Evolutionary conservation across 2,329 filamentous ascomycete species (phyloP), one percentile per base, ranked within the genome.

Genomic region (Fusarium solani-melongenae): DNA sequence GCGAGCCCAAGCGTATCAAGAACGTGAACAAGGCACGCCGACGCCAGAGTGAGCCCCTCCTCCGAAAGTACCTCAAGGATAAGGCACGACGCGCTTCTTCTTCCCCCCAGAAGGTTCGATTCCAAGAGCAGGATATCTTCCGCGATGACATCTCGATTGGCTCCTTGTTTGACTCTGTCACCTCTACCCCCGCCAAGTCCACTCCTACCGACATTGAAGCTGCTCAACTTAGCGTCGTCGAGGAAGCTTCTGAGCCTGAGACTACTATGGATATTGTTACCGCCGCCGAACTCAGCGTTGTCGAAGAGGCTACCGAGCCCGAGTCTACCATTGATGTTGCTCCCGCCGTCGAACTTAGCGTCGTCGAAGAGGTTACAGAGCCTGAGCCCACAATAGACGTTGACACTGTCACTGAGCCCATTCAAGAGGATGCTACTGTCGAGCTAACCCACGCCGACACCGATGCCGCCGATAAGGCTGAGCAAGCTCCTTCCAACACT

Each of bases 11-110:
- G 22, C 73, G 77, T n/a, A 76, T 76, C 24, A 68, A 69, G 62
- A 73, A 71, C 29, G 59, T 74, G 24, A 79, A 74, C 38, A 65
- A 73, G 22, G 65, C 67, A 11, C 74, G 74, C 14, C 80, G 81
- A n/a, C 74, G 82, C 36, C 79, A 76, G 34, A 83, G 82, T 51
- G 82, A 83, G 65, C 82, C 82, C 27, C 72, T 82, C 24, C 55
- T 81, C n/a, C 79, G 78, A 36, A 77, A 72, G 58, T 70, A 63
- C 44, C 62, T 76, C 5, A 73, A 76, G 59, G 65, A 66, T 6
- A 75, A 71, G 58, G 67, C 74, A 3, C 79, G 78, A 20, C 79
- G 80, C 22, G 73, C 71, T 17, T 81, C 80, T 9, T 62, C 73
- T 4, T 82, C 81, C 6, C 80, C 80, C 1, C 74, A 67, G 8